Evolutionary conservation across 106 monocot genomes (phyloP), one percentile per base, ranked within the genome.

Genomic region (Hemerocallis citrina): DNA sequence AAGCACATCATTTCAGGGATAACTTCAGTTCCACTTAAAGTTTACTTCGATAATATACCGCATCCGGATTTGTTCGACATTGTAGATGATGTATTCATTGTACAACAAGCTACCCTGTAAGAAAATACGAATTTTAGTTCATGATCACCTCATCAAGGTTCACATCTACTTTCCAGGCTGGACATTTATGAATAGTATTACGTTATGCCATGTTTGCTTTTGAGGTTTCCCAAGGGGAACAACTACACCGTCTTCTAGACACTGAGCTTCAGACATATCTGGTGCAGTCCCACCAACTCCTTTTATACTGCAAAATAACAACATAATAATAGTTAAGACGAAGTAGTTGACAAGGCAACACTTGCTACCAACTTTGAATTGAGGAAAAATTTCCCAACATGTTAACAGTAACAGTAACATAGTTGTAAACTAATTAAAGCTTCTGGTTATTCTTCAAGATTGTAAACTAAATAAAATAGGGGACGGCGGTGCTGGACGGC

Each of bases 61-160:
- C 91, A 96, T 96, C 50, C 61, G 67, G 29, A 96, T 88, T 75
- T 91, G 96, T 7, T 96, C 81, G 3, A 91, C 79, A 49, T 90
- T 80, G 71, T 96, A 96, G 13, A 96, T 87, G 19, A 96, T 87
- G 68, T 84, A 95, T 59, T 95, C 95, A 25, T 95, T 95, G 76
- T 96, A 96, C 21, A 78, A 60, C 76, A 96, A 79, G 60, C 69
- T 46, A 63, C 86, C 77, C 90, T 96, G 90, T 32, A 74, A 73
- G 59, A 47, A 2, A 21, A n/a, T n/a, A 2, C 2, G 3, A 7
- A 44, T 30, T 29, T 62, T 29, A 42, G 31, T 42, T 31, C 25
- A 9, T 28, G 29, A 28, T 30, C 2, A 40, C 42, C 23, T 62
- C n/a, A n/a, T n/a, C n/a, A n/a, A n/a, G n/a, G n/a, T 29, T 62